Evolutionary conservation across 495 filamentous ascomycete genomes (phyloP).

Genomic region (Penicillium coprophilum): DNA sequence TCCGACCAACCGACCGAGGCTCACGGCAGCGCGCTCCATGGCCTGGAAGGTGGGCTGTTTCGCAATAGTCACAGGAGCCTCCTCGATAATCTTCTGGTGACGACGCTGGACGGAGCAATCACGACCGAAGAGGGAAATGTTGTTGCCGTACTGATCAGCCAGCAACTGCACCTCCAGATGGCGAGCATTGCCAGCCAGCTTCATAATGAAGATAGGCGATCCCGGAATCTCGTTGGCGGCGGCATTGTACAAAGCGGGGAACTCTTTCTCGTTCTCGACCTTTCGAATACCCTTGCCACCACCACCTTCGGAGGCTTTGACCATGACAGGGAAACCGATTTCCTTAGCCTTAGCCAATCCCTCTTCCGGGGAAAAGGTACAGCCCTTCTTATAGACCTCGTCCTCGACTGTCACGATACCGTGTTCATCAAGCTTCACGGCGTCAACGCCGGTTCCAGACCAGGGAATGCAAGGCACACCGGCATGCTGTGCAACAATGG

Average conservation of each 20-base stretch:
- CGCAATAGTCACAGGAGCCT: conserved; percentile 95
- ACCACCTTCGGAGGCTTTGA: conserved; percentile 99
- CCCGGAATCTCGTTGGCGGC: conserved; percentile 98
- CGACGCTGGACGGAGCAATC: conserved; percentile 98
- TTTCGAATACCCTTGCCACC: conserved; percentile 99
- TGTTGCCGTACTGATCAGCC: conserved; percentile 99
- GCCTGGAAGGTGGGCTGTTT: conserved; percentile 82
- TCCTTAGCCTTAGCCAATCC: conserved; percentile 80
- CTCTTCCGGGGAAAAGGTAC: conserved; percentile 83
- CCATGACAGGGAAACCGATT: conserved; percentile 99
- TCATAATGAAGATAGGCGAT: conserved; percentile 99
- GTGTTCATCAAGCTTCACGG: conserved; percentile 72
- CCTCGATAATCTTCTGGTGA: conserved; percentile 99
- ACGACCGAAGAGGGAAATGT: conserved; percentile 97
- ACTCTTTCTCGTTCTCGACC: conserved; percentile 82
- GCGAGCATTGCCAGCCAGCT: conserved; percentile 91
- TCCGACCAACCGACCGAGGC: conserved; percentile 88
- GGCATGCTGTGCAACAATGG: conserved; percentile 97
- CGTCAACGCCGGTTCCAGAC: conserved; percentile 88
- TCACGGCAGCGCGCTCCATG: conserved; percentile 97
- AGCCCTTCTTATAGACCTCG: conserved; percentile 84
- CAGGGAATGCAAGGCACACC: conserved; percentile 97
- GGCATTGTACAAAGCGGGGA: conserved; percentile 83
- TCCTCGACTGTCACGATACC: conserved; percentile 92
- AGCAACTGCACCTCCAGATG: conserved; percentile 98